phyloP scores from a whole-genome alignment of 1,284 basidiomycete species.

The Rhizoctonia solani region DNA sequence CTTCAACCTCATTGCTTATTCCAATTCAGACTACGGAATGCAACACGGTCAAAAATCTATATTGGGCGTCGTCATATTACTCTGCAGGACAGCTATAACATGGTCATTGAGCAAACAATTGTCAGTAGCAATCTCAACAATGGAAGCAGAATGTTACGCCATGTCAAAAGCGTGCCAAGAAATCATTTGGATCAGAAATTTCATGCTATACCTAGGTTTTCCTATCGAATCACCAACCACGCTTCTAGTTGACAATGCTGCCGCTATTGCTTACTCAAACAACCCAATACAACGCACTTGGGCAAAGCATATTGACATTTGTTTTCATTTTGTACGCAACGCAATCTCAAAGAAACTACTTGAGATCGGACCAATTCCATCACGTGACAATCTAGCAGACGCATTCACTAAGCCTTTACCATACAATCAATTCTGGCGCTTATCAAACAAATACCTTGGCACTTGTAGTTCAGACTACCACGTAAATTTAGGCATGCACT shows the following conservation, averaged over 20 bases:
- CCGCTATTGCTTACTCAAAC: constrained; percentile 34
- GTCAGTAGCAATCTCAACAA: constrained; percentile 26
- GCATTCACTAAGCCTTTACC: no score
- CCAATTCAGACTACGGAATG: constrained; percentile 41
- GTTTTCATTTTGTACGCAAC: no score
- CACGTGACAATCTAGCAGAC: no score
- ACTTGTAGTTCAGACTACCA: no score
- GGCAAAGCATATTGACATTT: constrained; percentile 36
- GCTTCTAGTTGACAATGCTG: constrained; percentile 39
- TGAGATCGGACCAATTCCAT: no score
- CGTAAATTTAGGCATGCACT: no score
- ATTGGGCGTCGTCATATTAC: constrained; percentile 48
- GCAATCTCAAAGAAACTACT: no score
- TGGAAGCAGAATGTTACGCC: constrained; percentile 34
- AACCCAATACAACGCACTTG: constrained; percentile 35
- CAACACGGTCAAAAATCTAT: constrained; percentile 45
- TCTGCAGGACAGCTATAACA: constrained; percentile 45
- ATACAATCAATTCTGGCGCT: no score
- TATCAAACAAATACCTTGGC: no score
- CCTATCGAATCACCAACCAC: background rate
- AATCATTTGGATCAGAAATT: constrained; percentile 34
- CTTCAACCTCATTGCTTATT: constrained; percentile 32
- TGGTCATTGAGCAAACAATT: constrained; percentile 46
- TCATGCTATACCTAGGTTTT: background rate
- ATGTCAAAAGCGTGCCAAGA: constrained; percentile 14